phyloP scores from a whole-genome alignment of 139 green algal genomes.

The Chlorokybus atmophyticus region DNA sequence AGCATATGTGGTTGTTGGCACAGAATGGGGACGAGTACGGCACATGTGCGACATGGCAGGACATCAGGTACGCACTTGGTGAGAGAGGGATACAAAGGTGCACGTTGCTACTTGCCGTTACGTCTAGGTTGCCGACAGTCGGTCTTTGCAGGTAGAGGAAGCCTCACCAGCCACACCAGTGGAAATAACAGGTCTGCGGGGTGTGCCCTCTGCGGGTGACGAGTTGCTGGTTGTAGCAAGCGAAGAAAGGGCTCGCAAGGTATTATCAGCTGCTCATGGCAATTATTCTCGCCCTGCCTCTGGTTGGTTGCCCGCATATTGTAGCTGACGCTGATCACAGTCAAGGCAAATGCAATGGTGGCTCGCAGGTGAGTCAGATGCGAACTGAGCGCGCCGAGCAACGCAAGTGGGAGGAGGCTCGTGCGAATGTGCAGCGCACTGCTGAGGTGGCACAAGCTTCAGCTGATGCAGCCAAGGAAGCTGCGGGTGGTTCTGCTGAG shows the following conservation, averaged over 20 bases:
- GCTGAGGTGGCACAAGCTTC: too few species aligned
- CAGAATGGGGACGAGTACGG: slow-evolving; percentile 53
- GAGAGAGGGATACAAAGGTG: slow-evolving; percentile 22
- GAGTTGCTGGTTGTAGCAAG: slow-evolving; percentile 41
- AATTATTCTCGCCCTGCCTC: background rate
- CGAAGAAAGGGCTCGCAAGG: slow-evolving; percentile 14
- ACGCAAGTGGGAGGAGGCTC: too few species aligned
- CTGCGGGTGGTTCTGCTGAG: too few species aligned
- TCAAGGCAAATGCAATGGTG: too few species aligned
- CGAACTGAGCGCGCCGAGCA: too few species aligned
- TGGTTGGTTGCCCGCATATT: too few species aligned
- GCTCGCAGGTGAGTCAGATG: too few species aligned
- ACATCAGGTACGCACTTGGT: background rate
- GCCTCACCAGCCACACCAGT: slow-evolving; percentile 21
- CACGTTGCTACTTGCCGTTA: slow-evolving; percentile 12
- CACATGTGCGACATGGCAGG: slow-evolving; percentile 2
- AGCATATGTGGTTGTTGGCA: slow-evolving; percentile 63
- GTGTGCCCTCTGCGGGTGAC: slow-evolving; percentile 68
- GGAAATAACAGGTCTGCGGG: slow-evolving; percentile 49
- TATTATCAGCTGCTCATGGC: background rate
- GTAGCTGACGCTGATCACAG: too few species aligned
- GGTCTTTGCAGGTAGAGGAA: background rate
- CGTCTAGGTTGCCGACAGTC: slow-evolving; percentile 27
- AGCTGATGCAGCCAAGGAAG: too few species aligned
- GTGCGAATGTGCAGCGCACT: too few species aligned